A percentile compares a stretch with the other conserved stretches of the same genome.
These are phyloP conservation scores for Pseudoperonospora humuli DNA, from an alignment of 352 stramenopile genomes.

Conservation along the genomic window DNA sequence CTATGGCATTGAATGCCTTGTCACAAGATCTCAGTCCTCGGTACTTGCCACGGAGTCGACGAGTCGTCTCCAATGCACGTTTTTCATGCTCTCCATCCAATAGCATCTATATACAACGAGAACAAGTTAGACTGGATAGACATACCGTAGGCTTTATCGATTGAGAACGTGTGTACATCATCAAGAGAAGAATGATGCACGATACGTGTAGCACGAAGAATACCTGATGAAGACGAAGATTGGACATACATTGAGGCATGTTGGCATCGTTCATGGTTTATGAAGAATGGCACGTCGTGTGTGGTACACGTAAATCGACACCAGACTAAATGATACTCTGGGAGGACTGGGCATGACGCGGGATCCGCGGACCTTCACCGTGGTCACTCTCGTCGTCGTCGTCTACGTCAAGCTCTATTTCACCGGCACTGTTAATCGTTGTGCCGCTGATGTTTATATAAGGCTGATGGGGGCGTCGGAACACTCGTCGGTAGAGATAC, in stretches of 20 bases:
- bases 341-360: slow-evolving; percentile 25
- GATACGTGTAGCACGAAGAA: neutral
- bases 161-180: neutral
- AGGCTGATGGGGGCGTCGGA: slow-evolving; percentile 39
- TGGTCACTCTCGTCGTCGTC: slow-evolving; percentile 35
- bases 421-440: slow-evolving; percentile 16
- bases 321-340: slow-evolving; percentile 17
- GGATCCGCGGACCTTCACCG: slow-evolving; percentile 11
- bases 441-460: slow-evolving; percentile 71
- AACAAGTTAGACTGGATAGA: slow-evolving; percentile 1
- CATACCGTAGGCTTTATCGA: too few relatives aligned
- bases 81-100: slow-evolving; percentile 36
- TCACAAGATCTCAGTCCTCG: slow-evolving; percentile 45
- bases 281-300: slow-evolving; percentile 2
- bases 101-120: slow-evolving; percentile 28
- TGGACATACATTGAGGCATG: slow-evolving; percentile 53
- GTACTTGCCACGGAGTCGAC: slow-evolving; percentile 35
- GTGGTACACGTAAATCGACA: slow-evolving; percentile 8
- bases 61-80: slow-evolving; percentile 33
- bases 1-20: slow-evolving; percentile 39
- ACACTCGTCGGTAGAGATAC: slow-evolving; percentile 68
- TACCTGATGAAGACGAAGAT: slow-evolving; percentile 63
- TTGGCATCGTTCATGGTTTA: slow-evolving; percentile 27
- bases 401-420: slow-evolving; percentile 26
- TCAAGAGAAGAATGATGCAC: neutral